A percentile compares a stretch with the other conserved stretches of the same genome.
Conservation (phyloP, 495 filamentous ascomycete genomes). For the Letharia columbiana region DNA sequence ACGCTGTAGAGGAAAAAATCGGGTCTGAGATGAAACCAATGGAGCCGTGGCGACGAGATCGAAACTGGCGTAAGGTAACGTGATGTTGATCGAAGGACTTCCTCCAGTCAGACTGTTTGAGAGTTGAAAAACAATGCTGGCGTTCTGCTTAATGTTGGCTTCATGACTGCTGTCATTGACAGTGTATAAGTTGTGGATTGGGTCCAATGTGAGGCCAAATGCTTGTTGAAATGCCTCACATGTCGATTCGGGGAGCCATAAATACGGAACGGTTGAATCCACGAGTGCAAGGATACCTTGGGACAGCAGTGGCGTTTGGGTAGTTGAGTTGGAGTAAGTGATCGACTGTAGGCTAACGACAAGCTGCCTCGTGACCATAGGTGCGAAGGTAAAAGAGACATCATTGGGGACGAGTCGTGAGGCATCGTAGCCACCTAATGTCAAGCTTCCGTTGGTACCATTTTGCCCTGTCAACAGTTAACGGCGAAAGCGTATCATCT, state of each 20-base stretch:
- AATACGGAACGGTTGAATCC: constrained; percentile 54
- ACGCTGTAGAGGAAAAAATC: constrained; percentile 47
- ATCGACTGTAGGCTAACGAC: constrained; percentile 45
- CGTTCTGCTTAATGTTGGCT: constrained; percentile 35
- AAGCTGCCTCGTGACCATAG: constrained; percentile 38
- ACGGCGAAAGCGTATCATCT: neutral
- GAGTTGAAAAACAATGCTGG: constrained; percentile 42
- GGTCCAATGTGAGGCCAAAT: constrained; percentile 42
- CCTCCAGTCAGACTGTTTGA: constrained; percentile 32
- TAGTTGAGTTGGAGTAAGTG: constrained; percentile 30
- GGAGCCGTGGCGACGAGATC: constrained; percentile 40
- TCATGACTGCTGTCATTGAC: constrained; percentile 41
- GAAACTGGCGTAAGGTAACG: constrained; percentile 45
- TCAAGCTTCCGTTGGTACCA: constrained; percentile 42
- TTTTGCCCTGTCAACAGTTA: constrained; percentile 29
- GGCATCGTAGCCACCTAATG: constrained; percentile 53
- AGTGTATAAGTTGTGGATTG: constrained; percentile 40
- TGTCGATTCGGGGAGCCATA: constrained; percentile 52
- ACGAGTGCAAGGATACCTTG: constrained; percentile 45
- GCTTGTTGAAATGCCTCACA: constrained; percentile 49
- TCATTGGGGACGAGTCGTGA: constrained; percentile 46
- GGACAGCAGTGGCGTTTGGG: constrained; percentile 33
- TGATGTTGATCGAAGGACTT: constrained; percentile 39
- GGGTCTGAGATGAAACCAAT: constrained; percentile 27
- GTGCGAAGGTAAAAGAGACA: constrained; percentile 42